These are phyloP conservation scores for Chytriomyces confervae DNA, from an alignment of 192 early-diverging fungal genomes.

Conservation along the genomic window DNA sequence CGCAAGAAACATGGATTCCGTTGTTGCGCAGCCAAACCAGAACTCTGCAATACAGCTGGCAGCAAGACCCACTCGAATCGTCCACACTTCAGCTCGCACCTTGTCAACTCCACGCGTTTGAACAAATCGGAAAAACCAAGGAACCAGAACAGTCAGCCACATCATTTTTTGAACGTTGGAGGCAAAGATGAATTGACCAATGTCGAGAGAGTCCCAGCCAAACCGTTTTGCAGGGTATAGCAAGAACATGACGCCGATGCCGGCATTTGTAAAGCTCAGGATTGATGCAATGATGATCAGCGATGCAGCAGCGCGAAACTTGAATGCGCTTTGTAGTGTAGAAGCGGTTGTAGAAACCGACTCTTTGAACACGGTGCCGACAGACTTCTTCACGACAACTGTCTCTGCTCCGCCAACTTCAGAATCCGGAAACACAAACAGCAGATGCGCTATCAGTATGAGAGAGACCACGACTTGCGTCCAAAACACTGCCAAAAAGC, in stretches of 20 bases:
- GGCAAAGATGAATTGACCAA: constrained; percentile 18
- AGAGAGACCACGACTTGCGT: background rate
- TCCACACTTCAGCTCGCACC: background rate
- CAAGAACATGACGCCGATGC: constrained; percentile 11
- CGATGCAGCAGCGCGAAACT: background rate
- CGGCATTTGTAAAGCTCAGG: background rate
- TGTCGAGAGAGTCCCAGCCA: constrained; percentile 18
- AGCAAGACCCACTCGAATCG: background rate
- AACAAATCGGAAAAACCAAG: background rate
- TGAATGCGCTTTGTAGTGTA: background rate
- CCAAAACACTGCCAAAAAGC: constrained; percentile 18
- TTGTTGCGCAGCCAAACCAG: background rate
- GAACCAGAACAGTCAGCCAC: background rate
- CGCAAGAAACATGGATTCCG: background rate
- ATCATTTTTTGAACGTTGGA: background rate
- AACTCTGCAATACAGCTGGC: background rate
- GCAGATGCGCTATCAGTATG: background rate
- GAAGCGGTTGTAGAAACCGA: background rate
- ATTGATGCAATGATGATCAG: background rate
- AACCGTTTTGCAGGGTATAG: constrained; percentile 16
- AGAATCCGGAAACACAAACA: constrained; percentile 25
- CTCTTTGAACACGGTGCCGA: background rate
- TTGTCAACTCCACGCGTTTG: background rate
- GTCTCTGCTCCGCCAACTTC: background rate
- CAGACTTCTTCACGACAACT: background rate